Evolutionary conservation across 495 filamentous ascomycete genomes (phyloP), one percentile per base, ranked within the genome.

Genomic region (Neurospora sp.): DNA sequence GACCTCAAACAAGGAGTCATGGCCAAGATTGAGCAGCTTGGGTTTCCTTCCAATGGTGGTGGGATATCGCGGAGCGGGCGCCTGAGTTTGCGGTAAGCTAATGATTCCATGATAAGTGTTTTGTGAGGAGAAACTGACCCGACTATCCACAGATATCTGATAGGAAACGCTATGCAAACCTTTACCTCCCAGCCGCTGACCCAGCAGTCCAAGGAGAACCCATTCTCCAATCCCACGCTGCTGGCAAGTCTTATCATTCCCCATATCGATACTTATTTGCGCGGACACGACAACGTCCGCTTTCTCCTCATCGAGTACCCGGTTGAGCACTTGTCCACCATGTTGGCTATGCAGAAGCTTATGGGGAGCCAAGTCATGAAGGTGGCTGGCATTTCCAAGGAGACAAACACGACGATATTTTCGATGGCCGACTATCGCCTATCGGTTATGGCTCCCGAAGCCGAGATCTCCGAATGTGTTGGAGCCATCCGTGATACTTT

Each of bases 301-400:
- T 83, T 86, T 53, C 80, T 86, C 3, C 76, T 86, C 20, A 76
- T 86, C 42, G 85, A 86, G 71, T 86, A 85, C 61, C 81, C 84
- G 0, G 75, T 83, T 9, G 83, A 85, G 12, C 84, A 86, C 39
- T 78, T 86, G 10, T 44, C 80, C 8, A 86, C 84, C 16, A 75
- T 84, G 2, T 68, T 85, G 0, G 82, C 85, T 0, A 72, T 86
- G 12, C 83, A 84, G 41, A 73, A 78, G 37, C 76, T 86, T 35
- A 78, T 86, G 38, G 85, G 85, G 48, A 75, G 68, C 0, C 82
- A 84, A 68, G 65, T 83, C 40, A 75, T 86, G 65, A 83, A 80
- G 70, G 78, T 86, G n/a, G 84, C 79, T 4, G 81, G 82, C 3
- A 82, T 86, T 45, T 42, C 85, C 14, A 76, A 84, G 42, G 72